Evolutionary conservation across 371 early-diverging fungal genomes (phyloP), one percentile per base, ranked within the genome.

Genomic region (Modicella reniformis): DNA sequence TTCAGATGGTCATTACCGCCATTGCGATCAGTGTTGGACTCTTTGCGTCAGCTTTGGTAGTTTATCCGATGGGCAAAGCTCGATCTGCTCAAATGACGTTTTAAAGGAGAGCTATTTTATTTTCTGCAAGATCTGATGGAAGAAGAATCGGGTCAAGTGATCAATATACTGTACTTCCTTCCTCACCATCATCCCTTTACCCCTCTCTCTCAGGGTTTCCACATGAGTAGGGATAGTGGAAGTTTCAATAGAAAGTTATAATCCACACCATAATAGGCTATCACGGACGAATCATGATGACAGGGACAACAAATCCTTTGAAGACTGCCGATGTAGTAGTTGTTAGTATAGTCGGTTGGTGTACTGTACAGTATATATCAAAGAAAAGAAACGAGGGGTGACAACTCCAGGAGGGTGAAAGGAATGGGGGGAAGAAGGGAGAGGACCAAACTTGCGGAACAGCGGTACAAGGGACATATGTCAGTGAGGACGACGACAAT

Each of bases 1-100:
- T 87, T 28, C 79, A 83, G 59, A 85, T 86, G 86, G 84, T 87
- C 48, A 79, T 83, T 25, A 70, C 82, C 1, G 80, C 86, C 4
- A 81, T 82, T 64, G 85, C 87, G 25, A 88, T 90, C 52, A 86
- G 87, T 0, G 83, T 90, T 25, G 89, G 90, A 0, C 72, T 90
- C 19, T 90, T 90, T 73, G 65, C 83, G 1, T 85, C 87, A 7
- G 86, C 88, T 0, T 65, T 88, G 41, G 79, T 85, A 33, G 85
- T 90, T n/a, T 90, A 88, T 66, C 90, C 90, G 17, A 84, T 82
- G 70, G 89, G 90, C 34, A 84, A 82, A 57, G 62, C 73, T 37
- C 84, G 86, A 40, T 87, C 88, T 8, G 79, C 79, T 0, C 80
- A 88, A 25, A 87, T 90, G 88, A 87, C 81, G 3, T 89, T 89